A percentile compares a stretch with the other conserved stretches of the same genome.
phyloP scores from a whole-genome alignment of 228 moss, liverwort and hornwort genomes.

The Sphagnum magellanicum region DNA sequence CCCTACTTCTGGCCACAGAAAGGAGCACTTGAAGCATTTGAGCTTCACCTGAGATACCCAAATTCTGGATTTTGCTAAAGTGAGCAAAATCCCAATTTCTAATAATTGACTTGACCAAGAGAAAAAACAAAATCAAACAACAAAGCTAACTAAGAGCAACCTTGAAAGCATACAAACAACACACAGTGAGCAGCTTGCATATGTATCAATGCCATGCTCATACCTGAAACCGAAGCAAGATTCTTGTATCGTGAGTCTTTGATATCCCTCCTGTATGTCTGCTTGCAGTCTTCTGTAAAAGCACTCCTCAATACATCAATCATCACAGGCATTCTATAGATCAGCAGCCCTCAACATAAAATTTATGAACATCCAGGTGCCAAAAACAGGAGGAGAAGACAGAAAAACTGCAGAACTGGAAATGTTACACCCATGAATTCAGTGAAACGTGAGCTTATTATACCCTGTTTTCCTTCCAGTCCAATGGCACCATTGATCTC shows the following conservation, averaged over 20 bases:
- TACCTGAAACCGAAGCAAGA: neutral
- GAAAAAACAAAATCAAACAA: neutral
- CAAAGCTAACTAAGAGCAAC: neutral
- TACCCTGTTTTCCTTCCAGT: conserved; percentile 28
- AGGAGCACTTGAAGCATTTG: neutral
- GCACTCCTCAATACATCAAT: neutral
- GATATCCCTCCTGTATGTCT: neutral
- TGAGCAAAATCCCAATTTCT: neutral
- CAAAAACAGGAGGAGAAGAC: neutral
- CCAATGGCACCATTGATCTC: conserved; percentile 46
- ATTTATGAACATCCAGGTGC: neutral
- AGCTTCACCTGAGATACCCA: neutral
- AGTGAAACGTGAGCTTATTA: neutral
- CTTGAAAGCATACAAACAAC: neutral
- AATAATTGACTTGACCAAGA: neutral
- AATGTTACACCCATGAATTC: neutral
- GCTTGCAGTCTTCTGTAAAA: neutral
- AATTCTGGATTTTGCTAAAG: neutral
- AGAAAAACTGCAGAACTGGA: neutral
- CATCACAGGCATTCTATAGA: neutral
- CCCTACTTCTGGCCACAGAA: too few species aligned
- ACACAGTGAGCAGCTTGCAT: neutral
- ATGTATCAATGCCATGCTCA: neutral
- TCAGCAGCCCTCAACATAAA: neutral
- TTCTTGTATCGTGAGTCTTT: neutral